Evolutionary conservation across 257 asterid species (phyloP), one percentile per base, ranked within the genome.

Genomic region (Asclepias syriaca): DNA sequence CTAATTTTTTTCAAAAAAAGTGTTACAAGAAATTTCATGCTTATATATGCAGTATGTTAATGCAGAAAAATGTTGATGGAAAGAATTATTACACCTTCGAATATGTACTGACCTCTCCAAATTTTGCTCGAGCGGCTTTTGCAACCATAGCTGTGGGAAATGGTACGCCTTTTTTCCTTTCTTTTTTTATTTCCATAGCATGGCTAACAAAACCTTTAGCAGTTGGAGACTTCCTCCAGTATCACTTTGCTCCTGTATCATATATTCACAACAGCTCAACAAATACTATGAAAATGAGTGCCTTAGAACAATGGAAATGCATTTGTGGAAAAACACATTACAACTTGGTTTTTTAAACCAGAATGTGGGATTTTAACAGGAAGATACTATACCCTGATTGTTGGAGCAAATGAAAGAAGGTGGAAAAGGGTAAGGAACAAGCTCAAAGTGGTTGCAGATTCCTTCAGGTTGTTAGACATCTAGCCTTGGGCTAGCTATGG

Each of bases 401-500:
- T 93, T 13, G 97, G 98, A 81, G 96, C 97, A 40, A 93, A 93
- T 40, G 89, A 85, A 71, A 85, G 97, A 55, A 83, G 95, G 53
- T 93, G 98, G 97, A 87, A 77, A 77, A 85, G 78, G 74, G 50
- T 77, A 65, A 75, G 97, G 64, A 84, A 90, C 90, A 78, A 85
- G 84, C 91, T 92, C 43, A 92, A 90, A 82, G 91, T 92, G 70
- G 96, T 90, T 60, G 98, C 97, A 0, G 97, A 92, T 79, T 90
- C 97, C 50, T 92, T 92, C 73, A 86, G 75, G 74, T 81, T 92
- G 76, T 55, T 92, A 66, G 97, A 90, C 46, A 88, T 88, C 76
- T 90, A 75, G 40, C 51, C 32, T 8, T 0, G 49, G 29, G 37
- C 32, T 21, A 64, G 54, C 48, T 51, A 10, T 12, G 73, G 61